Conservation (phyloP, 2,329 filamentous ascomycete genomes). For the Sordariomycetes sp. region DNA sequence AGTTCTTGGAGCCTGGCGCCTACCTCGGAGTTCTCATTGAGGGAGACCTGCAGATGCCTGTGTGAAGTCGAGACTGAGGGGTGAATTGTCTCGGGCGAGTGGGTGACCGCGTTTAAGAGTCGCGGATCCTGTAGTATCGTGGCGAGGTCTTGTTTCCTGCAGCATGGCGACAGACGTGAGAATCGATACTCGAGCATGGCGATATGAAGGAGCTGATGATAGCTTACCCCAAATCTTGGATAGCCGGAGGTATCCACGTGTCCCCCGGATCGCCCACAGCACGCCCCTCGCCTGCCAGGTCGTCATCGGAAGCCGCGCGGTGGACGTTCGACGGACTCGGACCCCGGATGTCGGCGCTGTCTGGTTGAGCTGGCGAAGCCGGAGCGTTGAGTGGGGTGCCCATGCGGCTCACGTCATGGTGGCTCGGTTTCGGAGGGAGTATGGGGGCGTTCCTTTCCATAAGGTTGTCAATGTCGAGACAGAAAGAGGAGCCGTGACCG, state of each 20-base stretch:
- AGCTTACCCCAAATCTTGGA: slow-evolving; percentile 72
- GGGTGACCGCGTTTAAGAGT: slow-evolving; percentile 63
- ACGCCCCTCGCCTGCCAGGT: not conserved
- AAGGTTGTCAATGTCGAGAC: not conserved
- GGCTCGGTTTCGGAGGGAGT: slow-evolving; percentile 59
- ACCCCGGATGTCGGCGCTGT: not conserved
- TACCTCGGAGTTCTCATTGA: slow-evolving; percentile 60
- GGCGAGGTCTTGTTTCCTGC: slow-evolving; percentile 66
- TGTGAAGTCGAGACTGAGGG: slow-evolving; percentile 56
- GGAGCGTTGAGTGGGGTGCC: slow-evolving; percentile 39
- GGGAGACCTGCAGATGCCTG: slow-evolving; percentile 46
- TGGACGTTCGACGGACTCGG: not conserved
- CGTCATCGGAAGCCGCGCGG: not conserved
- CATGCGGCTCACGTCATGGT: slow-evolving; percentile 54
- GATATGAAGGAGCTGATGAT: slow-evolving; percentile 9
- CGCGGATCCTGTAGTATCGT: slow-evolving; percentile 49
- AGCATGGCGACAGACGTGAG: slow-evolving; percentile 5
- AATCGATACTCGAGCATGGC: slow-evolving; percentile 7
- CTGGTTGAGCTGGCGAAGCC: slow-evolving; percentile 9
- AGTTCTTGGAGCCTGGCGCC: slow-evolving; percentile 48
- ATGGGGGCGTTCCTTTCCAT: slow-evolving; percentile 38
- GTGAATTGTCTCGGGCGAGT: slow-evolving; percentile 54
- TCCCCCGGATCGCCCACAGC: slow-evolving; percentile 41
- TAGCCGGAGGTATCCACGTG: slow-evolving; percentile 63
- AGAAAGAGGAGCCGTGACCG: not conserved